Conservation (phyloP, 2,329 filamentous ascomycete species). For the Amauroascus verrucosus region DNA sequence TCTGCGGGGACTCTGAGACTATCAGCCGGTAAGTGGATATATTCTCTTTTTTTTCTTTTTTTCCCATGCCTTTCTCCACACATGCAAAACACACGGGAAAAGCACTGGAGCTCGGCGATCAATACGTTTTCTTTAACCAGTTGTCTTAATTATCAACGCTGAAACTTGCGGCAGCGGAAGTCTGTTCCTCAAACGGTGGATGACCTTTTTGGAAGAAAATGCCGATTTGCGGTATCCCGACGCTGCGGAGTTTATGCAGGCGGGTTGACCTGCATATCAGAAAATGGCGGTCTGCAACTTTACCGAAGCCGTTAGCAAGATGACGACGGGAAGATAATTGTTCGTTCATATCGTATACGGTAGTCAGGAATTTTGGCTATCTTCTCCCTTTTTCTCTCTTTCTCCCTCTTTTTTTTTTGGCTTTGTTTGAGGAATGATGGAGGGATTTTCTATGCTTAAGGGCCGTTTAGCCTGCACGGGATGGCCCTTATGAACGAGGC, state of each 20-base stretch:
- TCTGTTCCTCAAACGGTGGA: slow-evolving; percentile 79
- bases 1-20: slow-evolving; percentile 91
- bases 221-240: slow-evolving; percentile 86
- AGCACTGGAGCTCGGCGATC: neutral
- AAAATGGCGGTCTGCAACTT: neutral
- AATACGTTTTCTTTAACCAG: neutral
- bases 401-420: no score
- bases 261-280: neutral
- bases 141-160: neutral
- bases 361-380: neutral
- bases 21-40: slow-evolving; percentile 61
- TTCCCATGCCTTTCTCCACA: neutral
- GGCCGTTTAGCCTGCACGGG: neutral
- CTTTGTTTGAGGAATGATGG: no score
- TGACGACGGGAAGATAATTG: neutral
- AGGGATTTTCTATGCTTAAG: neutral
- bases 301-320: neutral
- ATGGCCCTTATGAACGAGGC: neutral
- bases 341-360: neutral
- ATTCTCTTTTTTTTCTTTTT: neutral
- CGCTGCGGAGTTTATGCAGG: slow-evolving; percentile 28
- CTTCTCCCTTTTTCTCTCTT: neutral
- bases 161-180: slow-evolving; percentile 52
- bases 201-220: slow-evolving; percentile 79
- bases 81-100: neutral